Evolutionary conservation across 2,329 filamentous ascomycete genomes (phyloP), one percentile per base, ranked within the genome.

Genomic region (Amylocarpus encephaloides): DNA sequence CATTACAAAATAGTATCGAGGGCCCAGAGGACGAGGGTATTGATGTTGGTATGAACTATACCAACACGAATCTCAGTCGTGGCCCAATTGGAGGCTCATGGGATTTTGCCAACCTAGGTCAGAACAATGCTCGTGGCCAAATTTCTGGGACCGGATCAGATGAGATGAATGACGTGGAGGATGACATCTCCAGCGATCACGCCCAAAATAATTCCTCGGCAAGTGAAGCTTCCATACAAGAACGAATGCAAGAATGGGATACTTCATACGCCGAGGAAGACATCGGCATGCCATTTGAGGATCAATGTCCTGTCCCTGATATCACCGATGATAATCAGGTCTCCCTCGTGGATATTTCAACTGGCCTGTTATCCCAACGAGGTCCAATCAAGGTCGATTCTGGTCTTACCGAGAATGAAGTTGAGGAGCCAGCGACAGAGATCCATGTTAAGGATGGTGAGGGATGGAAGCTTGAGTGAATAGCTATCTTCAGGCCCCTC

Each of bases 361-460:
- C 51, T n/a, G 49, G 57, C 41, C 29, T 62, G 15, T 12, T 56
- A 12, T 53, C 54, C 16, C 32, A 47, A 34, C 16, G 42, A 43
- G 35, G 39, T 38, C 51, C 16, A 48, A 22, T 48, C 18, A 39
- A 30, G 13, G 39, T 43, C 18, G 18, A 39, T 36, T 35, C 42
- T 45, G 12, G 45, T 48, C 43, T 57, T 38, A 51, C 55, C 7
- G 55, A 56, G 18, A 53, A 62, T 2, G 60, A 61, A 18, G 49
- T 54, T 11, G 64, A 65, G 29, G 61, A 59, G 19, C 56, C 60
- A 12, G 59, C 61, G 1, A 55, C 60, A 6, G 64, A 66, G 46
- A 66, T 67, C 39, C 65, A 66, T 54, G 51, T 67, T 18, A 59
- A 59, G 39, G 64, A 65, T 11, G 54, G 58, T 36, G 64, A 63